phyloP scores from a whole-genome alignment of 192 early-diverging fungal species.

The Coemansia umbellata region DNA sequence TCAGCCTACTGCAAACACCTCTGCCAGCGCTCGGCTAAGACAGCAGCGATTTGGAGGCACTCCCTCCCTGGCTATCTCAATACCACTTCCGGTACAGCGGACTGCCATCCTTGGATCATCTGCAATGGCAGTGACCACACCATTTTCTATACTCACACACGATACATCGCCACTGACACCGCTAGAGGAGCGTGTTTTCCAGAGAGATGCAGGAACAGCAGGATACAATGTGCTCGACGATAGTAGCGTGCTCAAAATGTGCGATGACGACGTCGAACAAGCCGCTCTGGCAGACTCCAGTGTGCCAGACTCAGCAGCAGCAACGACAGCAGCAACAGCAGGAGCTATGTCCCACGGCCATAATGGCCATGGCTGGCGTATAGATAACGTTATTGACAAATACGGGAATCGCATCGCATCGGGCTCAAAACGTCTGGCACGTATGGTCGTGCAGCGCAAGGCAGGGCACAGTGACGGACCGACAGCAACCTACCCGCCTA shows the following conservation, averaged over 20 bases:
- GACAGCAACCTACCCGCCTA: not conserved
- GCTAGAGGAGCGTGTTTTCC: constrained; percentile 41
- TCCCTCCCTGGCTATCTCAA: not conserved
- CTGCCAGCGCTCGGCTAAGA: not conserved
- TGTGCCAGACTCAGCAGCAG: not conserved
- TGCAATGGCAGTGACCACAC: constrained; percentile 14
- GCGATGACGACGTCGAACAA: constrained; percentile 21
- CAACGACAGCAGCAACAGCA: not conserved
- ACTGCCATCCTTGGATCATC: not conserved
- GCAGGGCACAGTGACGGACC: constrained; percentile 9
- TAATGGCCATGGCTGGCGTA: constrained; percentile 23
- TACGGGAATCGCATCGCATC: constrained; percentile 34
- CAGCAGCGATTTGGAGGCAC: not conserved
- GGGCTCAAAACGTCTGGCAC: constrained; percentile 27
- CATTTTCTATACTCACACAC: constrained; percentile 16
- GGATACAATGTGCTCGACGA: constrained; percentile 37
- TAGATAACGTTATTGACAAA: constrained; percentile 39
- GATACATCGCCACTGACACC: constrained; percentile 36
- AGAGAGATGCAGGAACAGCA: not conserved
- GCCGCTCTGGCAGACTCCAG: not conserved
- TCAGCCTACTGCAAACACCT: not conserved
- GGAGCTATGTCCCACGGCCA: not conserved
- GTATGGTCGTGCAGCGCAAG: constrained; percentile 28
- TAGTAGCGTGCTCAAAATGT: constrained; percentile 25
- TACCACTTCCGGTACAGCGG: not conserved